These are phyloP conservation scores for Exophiala phaeomuriformis DNA, from an alignment of 2,329 filamentous ascomycete species.

Conservation along the genomic window DNA sequence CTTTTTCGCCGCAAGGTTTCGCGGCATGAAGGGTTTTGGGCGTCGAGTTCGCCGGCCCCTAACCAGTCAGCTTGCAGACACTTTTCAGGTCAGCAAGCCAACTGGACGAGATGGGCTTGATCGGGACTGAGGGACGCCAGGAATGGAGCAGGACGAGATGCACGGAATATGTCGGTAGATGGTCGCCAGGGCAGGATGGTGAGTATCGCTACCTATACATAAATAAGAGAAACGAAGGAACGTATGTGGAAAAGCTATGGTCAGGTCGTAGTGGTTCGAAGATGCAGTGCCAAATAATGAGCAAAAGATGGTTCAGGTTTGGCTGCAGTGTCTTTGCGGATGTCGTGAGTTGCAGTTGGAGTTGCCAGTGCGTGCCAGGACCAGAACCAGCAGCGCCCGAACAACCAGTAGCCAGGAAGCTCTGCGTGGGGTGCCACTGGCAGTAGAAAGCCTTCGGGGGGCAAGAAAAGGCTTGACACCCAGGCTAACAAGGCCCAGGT, in stretches of 20 bases:
- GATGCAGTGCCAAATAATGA: neutral
- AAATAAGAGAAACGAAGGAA: slow-evolving; percentile 1
- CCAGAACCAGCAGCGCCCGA: neutral
- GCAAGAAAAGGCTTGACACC: no score
- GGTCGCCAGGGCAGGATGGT: neutral
- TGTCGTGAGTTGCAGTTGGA: neutral
- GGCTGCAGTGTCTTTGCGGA: neutral
- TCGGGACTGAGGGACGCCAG: slow-evolving; percentile 4
- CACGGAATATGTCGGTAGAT: slow-evolving; percentile 3
- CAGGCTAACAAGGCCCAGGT: no score
- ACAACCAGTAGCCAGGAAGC: neutral
- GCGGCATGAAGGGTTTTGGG: slow-evolving; percentile 40
- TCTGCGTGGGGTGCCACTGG: neutral
- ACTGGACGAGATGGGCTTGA: slow-evolving; percentile 22
- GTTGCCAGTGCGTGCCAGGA: neutral
- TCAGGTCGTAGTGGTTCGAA: neutral
- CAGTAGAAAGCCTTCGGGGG: neutral
- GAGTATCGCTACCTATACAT: neutral
- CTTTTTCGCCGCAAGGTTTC: slow-evolving; percentile 44
- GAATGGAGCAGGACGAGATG: slow-evolving; percentile 3
- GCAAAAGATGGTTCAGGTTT: neutral
- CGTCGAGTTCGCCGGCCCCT: slow-evolving; percentile 10
- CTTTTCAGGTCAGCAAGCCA: slow-evolving; percentile 27
- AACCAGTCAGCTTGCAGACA: slow-evolving; percentile 29
- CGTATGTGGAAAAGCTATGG: slow-evolving; percentile 1